These are phyloP conservation scores for Graphilbum fragrans DNA, from an alignment of 2,329 filamentous ascomycete species.

Conservation along the genomic window DNA sequence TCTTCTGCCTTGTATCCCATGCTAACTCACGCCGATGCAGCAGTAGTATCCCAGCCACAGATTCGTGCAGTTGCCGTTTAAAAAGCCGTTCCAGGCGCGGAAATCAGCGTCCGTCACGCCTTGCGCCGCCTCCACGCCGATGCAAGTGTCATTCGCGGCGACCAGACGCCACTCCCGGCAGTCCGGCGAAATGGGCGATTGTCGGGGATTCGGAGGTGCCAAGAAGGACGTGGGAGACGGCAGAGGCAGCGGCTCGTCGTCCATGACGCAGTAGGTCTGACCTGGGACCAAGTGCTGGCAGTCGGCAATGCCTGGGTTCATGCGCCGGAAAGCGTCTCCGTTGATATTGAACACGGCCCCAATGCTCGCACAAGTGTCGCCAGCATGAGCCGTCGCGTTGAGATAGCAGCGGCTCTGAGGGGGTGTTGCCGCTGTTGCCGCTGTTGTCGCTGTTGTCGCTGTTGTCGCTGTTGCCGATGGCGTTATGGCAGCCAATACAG, in stretches of 20 bases:
- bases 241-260: not conserved
- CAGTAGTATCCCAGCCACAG: constrained; percentile 12
- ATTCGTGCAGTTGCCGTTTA: constrained; percentile 10
- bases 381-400: not conserved
- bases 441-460: too few relatives aligned
- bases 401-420: not conserved
- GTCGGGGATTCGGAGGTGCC: not conserved
- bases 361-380: constrained; percentile 4
- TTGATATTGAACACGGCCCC: constrained; percentile 3
- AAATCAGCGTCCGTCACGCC: constrained; percentile 7
- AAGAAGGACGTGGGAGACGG: not conserved
- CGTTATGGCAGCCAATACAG: too few relatives aligned
- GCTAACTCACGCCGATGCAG: constrained; percentile 10
- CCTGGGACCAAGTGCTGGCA: not conserved
- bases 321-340: not conserved
- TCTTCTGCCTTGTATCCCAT: too few relatives aligned
- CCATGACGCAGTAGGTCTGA: constrained; percentile 1
- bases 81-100: constrained; percentile 9
- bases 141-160: constrained; percentile 18
- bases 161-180: constrained; percentile 20
- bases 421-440: too few relatives aligned
- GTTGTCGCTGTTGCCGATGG: too few relatives aligned
- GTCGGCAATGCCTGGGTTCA: constrained; percentile 14
- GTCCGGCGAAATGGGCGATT: constrained; percentile 1
- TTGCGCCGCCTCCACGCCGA: constrained; percentile 2